Percentiles rank a stretch among this genome's conserved stretches.
Evolutionary conservation across 768 basidiomycete species (phyloP).

Genomic region (Epithele typhae): DNA sequence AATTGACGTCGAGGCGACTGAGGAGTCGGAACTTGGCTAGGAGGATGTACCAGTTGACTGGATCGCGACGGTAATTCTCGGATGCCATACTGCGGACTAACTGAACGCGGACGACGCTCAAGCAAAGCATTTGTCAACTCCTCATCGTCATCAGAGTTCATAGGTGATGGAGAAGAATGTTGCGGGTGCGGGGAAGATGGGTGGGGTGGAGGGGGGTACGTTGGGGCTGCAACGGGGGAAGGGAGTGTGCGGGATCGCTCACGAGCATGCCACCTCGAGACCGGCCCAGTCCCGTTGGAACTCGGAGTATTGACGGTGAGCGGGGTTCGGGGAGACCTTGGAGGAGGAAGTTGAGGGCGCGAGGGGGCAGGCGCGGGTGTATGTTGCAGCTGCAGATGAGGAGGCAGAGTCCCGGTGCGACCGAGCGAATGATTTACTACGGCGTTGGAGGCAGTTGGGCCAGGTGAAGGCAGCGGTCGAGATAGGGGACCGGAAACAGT

Average conservation of each 20-base stretch:
- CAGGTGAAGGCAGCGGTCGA: constrained; percentile 5
- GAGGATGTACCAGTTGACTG: constrained; percentile 3
- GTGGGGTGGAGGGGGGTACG: constrained; percentile 7
- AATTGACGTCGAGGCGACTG: constrained; percentile 5
- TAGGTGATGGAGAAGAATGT: too few species aligned
- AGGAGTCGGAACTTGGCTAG: too few species aligned
- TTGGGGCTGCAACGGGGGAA: constrained; percentile 9
- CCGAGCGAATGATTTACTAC: not conserved
- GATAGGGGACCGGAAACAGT: constrained; percentile 10
- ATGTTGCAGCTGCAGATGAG: constrained; percentile 17
- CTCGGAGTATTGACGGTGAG: not conserved
- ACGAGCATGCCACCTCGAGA: constrained; percentile 4
- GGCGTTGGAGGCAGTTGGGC: not conserved
- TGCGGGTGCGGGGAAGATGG: not conserved
- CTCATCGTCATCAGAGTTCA: constrained; percentile 16
- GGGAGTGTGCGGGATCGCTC: constrained; percentile 13
- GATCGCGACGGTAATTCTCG: constrained; percentile 37
- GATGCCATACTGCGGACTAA: constrained; percentile 37
- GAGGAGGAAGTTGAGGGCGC: not conserved
- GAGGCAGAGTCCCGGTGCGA: constrained; percentile 9
- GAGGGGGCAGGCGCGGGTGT: constrained; percentile 3
- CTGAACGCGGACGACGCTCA: constrained; percentile 6
- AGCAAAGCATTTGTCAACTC: constrained; percentile 16
- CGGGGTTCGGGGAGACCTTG: not conserved
- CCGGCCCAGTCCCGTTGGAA: not conserved